Evolutionary conservation across 2,329 filamentous ascomycete species (phyloP), one percentile per base, ranked within the genome.

Genomic region (Alternaria sp.): DNA sequence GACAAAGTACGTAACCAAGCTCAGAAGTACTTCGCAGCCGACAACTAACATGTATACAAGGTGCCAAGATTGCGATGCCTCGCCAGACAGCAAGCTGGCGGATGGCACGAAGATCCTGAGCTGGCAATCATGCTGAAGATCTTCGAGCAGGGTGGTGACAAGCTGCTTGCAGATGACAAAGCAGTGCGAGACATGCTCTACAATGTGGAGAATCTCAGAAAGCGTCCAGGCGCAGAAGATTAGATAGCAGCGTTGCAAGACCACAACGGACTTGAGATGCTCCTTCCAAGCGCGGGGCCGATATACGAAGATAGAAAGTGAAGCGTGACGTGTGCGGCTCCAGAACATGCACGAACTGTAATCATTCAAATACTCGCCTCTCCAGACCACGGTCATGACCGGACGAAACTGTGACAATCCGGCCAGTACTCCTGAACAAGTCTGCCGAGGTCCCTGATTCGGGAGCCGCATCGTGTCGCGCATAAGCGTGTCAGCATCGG

Each of bases 121-220:
- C 45, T 72, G 30, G 53, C 41, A 8, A 55, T 62, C 40, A 45
- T 34, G 16, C 54, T 78, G 20, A 64, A 65, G 41, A 65, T 66
- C 52, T 71, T 72, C 30, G 59, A 54, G 10, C 54, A 60, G 16
- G 49, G 40, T 38, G 53, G 57, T 36, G 57, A 67, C n/a, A 52
- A 64, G 68, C 25, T 59, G 58, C 54, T 64, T 58, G 51, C 54
- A 18, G 73, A 78, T 61, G 74, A 76, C 45, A 81, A 80, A 67
- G 70, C 74, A 57, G 57, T 84, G 36, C 80, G 80, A 63, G 78
- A 78, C 53, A 72, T 84, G 22, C 74, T 85, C 25, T 85, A 85
- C 69, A 78, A 76, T 28, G 73, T 84, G 44, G 81, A 81, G 62
- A 83, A 83, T 57, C 74, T 86, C 49, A 79, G 84, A 57, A 86